These are phyloP conservation scores for Phylloporus sp. DNA, from an alignment of 768 basidiomycete species.

Conservation along the genomic window DNA sequence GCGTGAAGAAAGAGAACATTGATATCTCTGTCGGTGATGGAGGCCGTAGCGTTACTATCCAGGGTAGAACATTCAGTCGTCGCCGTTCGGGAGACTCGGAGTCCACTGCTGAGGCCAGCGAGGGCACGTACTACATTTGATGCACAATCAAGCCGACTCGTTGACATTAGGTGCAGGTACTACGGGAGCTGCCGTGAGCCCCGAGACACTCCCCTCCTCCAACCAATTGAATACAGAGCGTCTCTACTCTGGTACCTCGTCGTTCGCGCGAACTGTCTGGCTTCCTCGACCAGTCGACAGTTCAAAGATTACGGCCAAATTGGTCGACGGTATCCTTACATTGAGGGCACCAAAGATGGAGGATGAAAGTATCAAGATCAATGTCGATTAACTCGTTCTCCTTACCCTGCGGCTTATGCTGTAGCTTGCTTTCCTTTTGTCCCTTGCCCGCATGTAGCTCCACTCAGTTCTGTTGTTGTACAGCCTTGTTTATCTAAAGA, in stretches of 20 bases:
- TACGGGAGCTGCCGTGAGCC: slow-evolving; percentile 15
- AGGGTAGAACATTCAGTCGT: slow-evolving; percentile 51
- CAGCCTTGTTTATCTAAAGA: neutral
- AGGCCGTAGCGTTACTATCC: slow-evolving; percentile 66
- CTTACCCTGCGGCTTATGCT: neutral
- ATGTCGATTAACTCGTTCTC: slow-evolving; percentile 23
- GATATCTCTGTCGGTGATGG: slow-evolving; percentile 66
- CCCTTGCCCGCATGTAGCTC: slow-evolving; percentile 13
- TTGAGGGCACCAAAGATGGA: slow-evolving; percentile 56
- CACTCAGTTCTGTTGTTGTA: neutral
- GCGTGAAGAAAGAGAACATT: slow-evolving; percentile 72
- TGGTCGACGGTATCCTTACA: slow-evolving; percentile 66
- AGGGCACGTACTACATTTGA: slow-evolving; percentile 27
- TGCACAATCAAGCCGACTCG: neutral
- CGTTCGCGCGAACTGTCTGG: slow-evolving; percentile 69
- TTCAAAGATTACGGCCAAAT: slow-evolving; percentile 53
- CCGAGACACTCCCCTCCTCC: slow-evolving; percentile 24
- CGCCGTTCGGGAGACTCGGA: slow-evolving; percentile 17
- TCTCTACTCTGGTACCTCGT: slow-evolving; percentile 46
- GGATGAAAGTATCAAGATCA: slow-evolving; percentile 52
- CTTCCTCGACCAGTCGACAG: slow-evolving; percentile 60
- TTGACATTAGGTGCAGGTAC: neutral
- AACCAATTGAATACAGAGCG: slow-evolving; percentile 58
- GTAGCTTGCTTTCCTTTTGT: too few relatives aligned
- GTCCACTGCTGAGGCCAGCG: slow-evolving; percentile 14